phyloP scores from a whole-genome alignment of 2,329 filamentous ascomycete genomes.

The Colletotrichum sp. region DNA sequence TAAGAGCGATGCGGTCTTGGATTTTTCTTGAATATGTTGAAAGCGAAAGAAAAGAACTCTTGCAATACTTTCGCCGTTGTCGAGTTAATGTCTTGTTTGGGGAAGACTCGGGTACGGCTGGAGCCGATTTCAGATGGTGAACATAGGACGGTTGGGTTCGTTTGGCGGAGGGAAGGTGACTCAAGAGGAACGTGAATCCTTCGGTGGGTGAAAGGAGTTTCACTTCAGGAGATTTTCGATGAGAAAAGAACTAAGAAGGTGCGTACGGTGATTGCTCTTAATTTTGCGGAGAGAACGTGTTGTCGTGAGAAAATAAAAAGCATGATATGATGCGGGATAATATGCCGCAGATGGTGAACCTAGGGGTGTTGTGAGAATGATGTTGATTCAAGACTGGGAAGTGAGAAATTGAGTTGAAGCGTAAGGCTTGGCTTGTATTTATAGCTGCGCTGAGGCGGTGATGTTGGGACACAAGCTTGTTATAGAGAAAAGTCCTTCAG shows the following conservation, averaged over 20 bases:
- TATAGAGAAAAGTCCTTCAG: slow-evolving; percentile 15
- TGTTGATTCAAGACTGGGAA: not conserved
- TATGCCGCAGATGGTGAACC: not conserved
- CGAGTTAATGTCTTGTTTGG: not conserved
- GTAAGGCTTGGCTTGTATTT: not conserved
- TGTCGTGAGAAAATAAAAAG: not conserved
- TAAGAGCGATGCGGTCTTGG: not conserved
- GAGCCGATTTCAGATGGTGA: too few relatives aligned
- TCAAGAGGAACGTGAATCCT: not conserved
- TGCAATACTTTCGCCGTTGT: not conserved
- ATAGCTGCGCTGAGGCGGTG: not conserved
- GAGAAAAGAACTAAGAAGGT: not conserved
- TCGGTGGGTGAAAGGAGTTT: not conserved
- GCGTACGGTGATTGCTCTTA: rapidly evolving
- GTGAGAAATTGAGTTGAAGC: not conserved
- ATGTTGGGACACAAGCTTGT: not conserved
- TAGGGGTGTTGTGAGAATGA: not conserved
- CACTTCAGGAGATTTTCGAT: rapidly evolving
- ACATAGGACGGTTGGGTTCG: not conserved
- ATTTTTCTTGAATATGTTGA: not conserved
- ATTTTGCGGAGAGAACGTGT: not conserved
- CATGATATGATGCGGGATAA: rapidly evolving
- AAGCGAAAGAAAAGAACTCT: not conserved
- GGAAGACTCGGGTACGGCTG: not conserved
- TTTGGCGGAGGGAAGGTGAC: not conserved